Base-by-base conservation (phyloP, 2,329 filamentous ascomycete genomes). In the Apiospora sp. region DNA sequence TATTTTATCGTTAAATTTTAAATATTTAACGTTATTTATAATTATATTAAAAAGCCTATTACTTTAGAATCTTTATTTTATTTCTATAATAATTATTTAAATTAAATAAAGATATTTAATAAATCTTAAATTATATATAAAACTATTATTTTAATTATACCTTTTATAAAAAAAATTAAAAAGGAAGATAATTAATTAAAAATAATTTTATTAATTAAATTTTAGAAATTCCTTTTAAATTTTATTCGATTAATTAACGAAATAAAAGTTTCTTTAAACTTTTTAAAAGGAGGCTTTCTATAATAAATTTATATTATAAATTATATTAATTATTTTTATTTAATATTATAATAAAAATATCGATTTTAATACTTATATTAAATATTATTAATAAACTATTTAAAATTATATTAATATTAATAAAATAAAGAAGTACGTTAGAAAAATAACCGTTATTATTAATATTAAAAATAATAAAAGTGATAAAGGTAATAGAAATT, bases 11-110 rank as follows among this genome's bases (percentile, higher is more conserved):
- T 16, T 16, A 16, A 44, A 14, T 14, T 2, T 44, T 44, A 44
- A 44, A 37, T 67, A 41, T 37, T 30, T 78, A 79, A n/a, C 75
- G 81, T 73, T 41, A 78, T 41, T 71, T 77, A 10, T 72, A 76
- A 16, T 73, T 24, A 49, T 49, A 49, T 49, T 24, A 49, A 49
- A 49, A 10, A n/a, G 1, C 2, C 10, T 4, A 49, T 22, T 24
- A 12, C 12, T 49, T 49, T 10, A 24, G 12, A 49, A 24, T 12
- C 24, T 8, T 24, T 49, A 24, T 12, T 24, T n/a, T 49, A 24
- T 4, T 7, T 49, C 3, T 12, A 12, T n/a, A n/a, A 48, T 12
- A 12, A 24, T 24, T 49, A 49, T 22, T 49, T 49, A 49, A 14
- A 49, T 49, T 24, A 49, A n/a, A n/a, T 7, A n/a, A 24, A 24